Base-by-base conservation (phyloP, 2,329 filamentous ascomycete species). In the Ophiostoma australiae region DNA sequence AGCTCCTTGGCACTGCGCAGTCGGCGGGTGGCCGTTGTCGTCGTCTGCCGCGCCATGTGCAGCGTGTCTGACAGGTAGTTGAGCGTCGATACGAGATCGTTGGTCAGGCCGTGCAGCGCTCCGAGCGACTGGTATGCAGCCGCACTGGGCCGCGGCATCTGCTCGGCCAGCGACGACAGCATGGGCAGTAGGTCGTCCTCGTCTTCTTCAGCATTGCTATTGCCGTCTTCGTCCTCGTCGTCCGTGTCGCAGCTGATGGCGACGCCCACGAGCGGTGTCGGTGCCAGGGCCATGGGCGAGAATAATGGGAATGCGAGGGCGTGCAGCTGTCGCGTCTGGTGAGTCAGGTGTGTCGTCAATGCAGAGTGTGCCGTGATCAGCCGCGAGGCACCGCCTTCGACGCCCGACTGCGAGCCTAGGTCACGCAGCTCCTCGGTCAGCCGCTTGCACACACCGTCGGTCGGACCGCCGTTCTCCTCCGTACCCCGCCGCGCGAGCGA, bases 11-110 rank as follows among this genome's bases (percentile, higher is more conserved):
- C 93, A 48, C 89, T 91, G 75, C 91, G 90, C 69, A 99, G 82
- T 65, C 93, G 87, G 70, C 95, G 85, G 2, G 90, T 89, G 1
- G 94, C 95, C 11, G 91, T 90, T 3, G 89, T 91, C 0, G 92
- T 95, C 0, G 92, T 91, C 80, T 98, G 94, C 15, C 93, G 89
- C 41, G 91, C 93, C 90, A 98, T 97, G 80, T 98, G 94, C 44
- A 99, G 84, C 3, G 92, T 94, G 78, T 99, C 95, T 7, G 92
- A 93, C 4, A 99, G 84, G 75, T 93, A 91, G 75, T 92, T 93
- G 67, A 99, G 86, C 7, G 92, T 92, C 76, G 92, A 87, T 10
- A 94, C 87, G 37, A 94, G 82, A 73, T 93, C 91, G 35, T 87
- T 83, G 0, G 91, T 94, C 74, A 92, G 84, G 7, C 86, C 84